Percentiles rank a stretch among this genome's conserved stretches.
Evolutionary conservation across 1,139 yeast species (phyloP).

Genomic region (Hyphopichia khmerensis): DNA sequence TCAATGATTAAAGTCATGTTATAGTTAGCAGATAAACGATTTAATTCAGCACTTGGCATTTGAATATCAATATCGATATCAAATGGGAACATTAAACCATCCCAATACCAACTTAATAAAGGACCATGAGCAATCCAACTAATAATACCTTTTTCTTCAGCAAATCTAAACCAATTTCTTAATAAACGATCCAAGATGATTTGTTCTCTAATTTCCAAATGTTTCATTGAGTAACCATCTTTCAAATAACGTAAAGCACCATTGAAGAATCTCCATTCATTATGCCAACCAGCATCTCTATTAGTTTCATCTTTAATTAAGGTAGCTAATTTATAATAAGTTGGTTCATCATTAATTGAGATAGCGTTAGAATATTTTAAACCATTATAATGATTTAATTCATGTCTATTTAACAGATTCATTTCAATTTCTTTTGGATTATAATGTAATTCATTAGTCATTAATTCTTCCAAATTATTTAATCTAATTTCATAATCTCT

Average conservation of each 20-base stretch:
- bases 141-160: slow-evolving; percentile 34
- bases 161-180: slow-evolving; percentile 35
- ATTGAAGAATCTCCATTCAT: slow-evolving; percentile 39
- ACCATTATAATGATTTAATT: slow-evolving; percentile 24
- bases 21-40: slow-evolving; percentile 26
- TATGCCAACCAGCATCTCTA: slow-evolving; percentile 39
- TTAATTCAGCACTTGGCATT: slow-evolving; percentile 35
- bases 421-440: slow-evolving; percentile 12
- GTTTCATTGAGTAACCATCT: slow-evolving; percentile 20
- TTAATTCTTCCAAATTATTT: slow-evolving; percentile 15
- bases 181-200: slow-evolving; percentile 31
- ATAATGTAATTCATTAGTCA: slow-evolving; percentile 26
- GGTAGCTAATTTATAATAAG: slow-evolving; percentile 37
- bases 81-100: slow-evolving; percentile 37
- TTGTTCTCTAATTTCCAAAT: slow-evolving; percentile 27
- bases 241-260: slow-evolving; percentile 25
- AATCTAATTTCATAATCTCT: slow-evolving; percentile 18
- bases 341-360: slow-evolving; percentile 18
- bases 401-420: slow-evolving; percentile 17
- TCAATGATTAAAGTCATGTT: slow-evolving; percentile 39
- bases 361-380: slow-evolving; percentile 18
- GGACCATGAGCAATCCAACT: slow-evolving; percentile 58
- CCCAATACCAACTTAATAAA: slow-evolving; percentile 42
- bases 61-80: slow-evolving; percentile 38
- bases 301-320: slow-evolving; percentile 23